A percentile compares a stretch with the other conserved stretches of the same genome.
Evolutionary conservation across 192 early-diverging fungal genomes (phyloP).

Genomic region (Diversispora epigaea): DNA sequence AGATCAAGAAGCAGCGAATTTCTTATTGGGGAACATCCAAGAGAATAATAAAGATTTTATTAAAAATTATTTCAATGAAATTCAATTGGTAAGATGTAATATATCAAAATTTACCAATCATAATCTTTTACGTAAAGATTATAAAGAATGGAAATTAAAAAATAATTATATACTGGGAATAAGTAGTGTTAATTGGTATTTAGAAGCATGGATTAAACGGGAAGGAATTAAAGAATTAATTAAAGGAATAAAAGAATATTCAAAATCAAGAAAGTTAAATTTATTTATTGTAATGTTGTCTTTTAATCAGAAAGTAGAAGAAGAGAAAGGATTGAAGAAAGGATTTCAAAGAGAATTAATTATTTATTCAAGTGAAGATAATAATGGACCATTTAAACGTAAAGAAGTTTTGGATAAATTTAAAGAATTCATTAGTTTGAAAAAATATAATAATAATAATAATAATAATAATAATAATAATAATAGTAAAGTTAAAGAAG

Average conservation of each 20-base stretch:
- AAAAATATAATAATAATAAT: constrained; percentile 35
- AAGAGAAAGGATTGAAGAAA: background rate
- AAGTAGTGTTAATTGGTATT: constrained; percentile 52
- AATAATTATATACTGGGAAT: constrained; percentile 57
- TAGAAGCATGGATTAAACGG: constrained; percentile 51
- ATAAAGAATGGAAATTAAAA: constrained; percentile 63
- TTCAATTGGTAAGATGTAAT: constrained; percentile 58
- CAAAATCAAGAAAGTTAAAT: constrained; percentile 48
- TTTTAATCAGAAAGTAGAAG: constrained; percentile 46
- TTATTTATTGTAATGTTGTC: constrained; percentile 57
- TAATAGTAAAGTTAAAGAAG: constrained; percentile 36
- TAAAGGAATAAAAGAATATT: constrained; percentile 38
- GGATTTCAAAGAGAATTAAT: constrained; percentile 65
- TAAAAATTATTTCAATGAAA: constrained; percentile 40
- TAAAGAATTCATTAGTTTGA: constrained; percentile 39
- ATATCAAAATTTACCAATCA: constrained; percentile 44
- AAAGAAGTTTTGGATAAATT: constrained; percentile 34
- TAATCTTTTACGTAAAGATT: constrained; percentile 70
- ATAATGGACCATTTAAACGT: background rate
- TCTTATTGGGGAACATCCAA: constrained; percentile 37
- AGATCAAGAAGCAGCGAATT: constrained; percentile 45
- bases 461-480: constrained; percentile 18
- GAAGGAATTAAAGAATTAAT: constrained; percentile 44
- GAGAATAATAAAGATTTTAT: constrained; percentile 14
- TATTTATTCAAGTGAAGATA: constrained; percentile 38